Evolutionary conservation across 2,329 filamentous ascomycete genomes (phyloP).

Genomic region (Elsinoe arachidis): DNA sequence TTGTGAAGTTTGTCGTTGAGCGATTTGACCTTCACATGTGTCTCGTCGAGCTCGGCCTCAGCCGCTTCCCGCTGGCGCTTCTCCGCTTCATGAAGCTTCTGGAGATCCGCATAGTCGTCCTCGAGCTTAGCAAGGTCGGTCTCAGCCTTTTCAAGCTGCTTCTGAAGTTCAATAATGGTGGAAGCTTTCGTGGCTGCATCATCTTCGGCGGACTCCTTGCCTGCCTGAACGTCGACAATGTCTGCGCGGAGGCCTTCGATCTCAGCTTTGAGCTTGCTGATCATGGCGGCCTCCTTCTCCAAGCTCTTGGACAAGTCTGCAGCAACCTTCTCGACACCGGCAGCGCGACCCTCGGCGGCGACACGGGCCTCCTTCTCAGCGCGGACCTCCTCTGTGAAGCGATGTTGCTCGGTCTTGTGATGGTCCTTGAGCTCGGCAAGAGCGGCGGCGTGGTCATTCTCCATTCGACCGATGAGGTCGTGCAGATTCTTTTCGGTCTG

Average conservation of each 20-base stretch:
- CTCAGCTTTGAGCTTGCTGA: constrained; percentile 27
- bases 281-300: constrained; percentile 29
- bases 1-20: constrained; percentile 33
- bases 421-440: constrained; percentile 33
- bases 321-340: constrained; percentile 32
- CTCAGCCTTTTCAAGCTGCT: constrained; percentile 28
- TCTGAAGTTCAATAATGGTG: constrained; percentile 31
- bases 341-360: constrained; percentile 31
- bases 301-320: constrained; percentile 32
- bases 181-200: constrained; percentile 31
- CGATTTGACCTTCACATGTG: constrained; percentile 33
- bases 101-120: constrained; percentile 30
- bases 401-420: constrained; percentile 28
- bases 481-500: constrained; percentile 31
- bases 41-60: constrained; percentile 35
- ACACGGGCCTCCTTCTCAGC: constrained; percentile 31
- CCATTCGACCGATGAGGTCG: constrained; percentile 31
- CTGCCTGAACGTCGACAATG: constrained; percentile 26
- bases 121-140: constrained; percentile 24
- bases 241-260: constrained; percentile 29
- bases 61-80: constrained; percentile 36
- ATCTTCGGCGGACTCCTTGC: constrained; percentile 28
- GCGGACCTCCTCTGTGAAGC: constrained; percentile 31
- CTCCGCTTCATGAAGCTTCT: constrained; percentile 32
- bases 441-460: constrained; percentile 30